These are phyloP conservation scores for Antitrichia curtipendula DNA, from an alignment of 225 moss, liverwort and hornwort species.

Conservation along the genomic window DNA sequence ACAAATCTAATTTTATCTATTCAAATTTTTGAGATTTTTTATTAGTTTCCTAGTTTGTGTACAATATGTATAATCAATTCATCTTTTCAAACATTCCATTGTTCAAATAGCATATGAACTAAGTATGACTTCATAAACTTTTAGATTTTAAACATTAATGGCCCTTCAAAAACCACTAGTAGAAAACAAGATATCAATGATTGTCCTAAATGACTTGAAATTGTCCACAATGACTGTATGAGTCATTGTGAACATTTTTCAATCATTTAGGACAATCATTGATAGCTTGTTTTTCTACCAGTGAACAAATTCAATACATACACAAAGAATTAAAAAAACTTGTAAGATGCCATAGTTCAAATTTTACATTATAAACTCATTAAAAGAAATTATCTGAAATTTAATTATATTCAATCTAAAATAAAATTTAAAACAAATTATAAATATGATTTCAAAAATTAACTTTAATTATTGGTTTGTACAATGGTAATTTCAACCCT, in stretches of 20 bases:
- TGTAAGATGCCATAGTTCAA: not conserved
- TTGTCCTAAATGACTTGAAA: too few species aligned
- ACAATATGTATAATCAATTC: not conserved
- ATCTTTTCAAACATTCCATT: not conserved
- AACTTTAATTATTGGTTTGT: not conserved
- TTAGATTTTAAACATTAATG: not conserved
- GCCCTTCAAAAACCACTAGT: not conserved
- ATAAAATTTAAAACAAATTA: not conserved
- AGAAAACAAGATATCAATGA: too few species aligned
- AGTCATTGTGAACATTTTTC: too few species aligned
- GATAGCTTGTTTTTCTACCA: too few species aligned
- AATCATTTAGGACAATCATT: too few species aligned
- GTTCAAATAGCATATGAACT: not conserved
- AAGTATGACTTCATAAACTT: not conserved
- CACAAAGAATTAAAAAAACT: not conserved
- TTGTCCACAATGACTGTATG: too few species aligned
- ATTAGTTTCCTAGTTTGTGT: not conserved
- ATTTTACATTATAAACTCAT: not conserved
- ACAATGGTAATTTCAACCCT: not conserved
- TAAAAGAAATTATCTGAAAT: not conserved
- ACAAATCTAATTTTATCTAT: not conserved
- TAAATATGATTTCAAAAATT: too few species aligned
- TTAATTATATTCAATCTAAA: not conserved
- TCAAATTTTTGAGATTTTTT: not conserved
- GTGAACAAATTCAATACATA: not conserved